Evolutionary conservation across 164 flowering plant genomes (phyloP), one percentile per base, ranked within the genome.

Genomic region (Houttuynia cordata): DNA sequence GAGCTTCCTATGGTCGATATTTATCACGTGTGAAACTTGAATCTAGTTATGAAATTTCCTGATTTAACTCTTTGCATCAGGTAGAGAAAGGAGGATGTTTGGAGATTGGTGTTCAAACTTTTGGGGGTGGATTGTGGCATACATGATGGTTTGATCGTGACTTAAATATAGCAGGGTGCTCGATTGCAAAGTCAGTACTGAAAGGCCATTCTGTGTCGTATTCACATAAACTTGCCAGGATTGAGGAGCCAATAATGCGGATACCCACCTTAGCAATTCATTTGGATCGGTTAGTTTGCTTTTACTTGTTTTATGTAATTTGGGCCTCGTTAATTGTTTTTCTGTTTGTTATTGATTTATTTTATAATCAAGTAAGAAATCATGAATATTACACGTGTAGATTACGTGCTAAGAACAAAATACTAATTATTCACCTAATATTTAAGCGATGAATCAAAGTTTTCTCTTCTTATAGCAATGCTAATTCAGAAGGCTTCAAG

Each of bases 141-240:
- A 94, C 99, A 19, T 94, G n/a, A n/a, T n/a, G 96, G 99, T 94
- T 94, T 64, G 99, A 94, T 71, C 91, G 99, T 14, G 99, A 94
- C 70, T 71, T 94, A 66, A 78, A 93, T 37, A 67, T 94, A 70
- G 99, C 97, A 20, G 99, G 99, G 37, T 70, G 99, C 53, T 74
- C 91, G 66, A 80, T 91, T 3, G 52, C 84, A 24, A 83, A 71
- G 67, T 74, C 83, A 62, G 73, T 42, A n/a, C n/a, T n/a, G 58
- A 80, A 81, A 60, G 83, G 68, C 71, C 85, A 75, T 62, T 73
- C 78, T 54, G 71, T 62, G 7, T 75, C 88, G 10, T 94, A 83
- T 70, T 75, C 71, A 5, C 99, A 94, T 64, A 78, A 62, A 24
- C 95, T 94, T 59, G 88, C 91, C 57, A 82, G 89, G 69, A 77